Evolutionary conservation across 495 filamentous ascomycete genomes (phyloP).

Genomic region (Penicillium flavigenum): DNA sequence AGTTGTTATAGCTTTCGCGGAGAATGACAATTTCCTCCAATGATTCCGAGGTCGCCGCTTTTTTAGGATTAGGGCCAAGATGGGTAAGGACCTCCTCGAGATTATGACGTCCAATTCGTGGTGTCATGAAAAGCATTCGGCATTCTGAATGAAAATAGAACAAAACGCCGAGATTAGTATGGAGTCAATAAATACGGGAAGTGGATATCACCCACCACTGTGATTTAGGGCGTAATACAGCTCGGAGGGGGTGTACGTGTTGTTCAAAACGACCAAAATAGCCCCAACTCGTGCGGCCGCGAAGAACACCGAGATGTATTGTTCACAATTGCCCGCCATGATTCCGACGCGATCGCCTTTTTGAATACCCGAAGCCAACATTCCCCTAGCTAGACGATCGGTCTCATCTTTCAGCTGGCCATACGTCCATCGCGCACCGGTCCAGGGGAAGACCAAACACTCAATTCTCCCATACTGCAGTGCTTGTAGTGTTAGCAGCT

Average conservation of each 20-base stretch:
- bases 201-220: slow-evolving; percentile 45
- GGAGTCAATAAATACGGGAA: slow-evolving; percentile 7
- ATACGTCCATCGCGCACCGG: slow-evolving; percentile 65
- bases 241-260: slow-evolving; percentile 67
- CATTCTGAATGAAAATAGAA: slow-evolving; percentile 40
- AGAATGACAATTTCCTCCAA: slow-evolving; percentile 56
- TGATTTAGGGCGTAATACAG: slow-evolving; percentile 62
- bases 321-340: slow-evolving; percentile 71
- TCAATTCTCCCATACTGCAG: slow-evolving; percentile 59
- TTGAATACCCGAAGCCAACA: slow-evolving; percentile 59
- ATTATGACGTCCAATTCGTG: slow-evolving; percentile 57
- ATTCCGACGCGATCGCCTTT: slow-evolving; percentile 66
- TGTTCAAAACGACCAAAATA: slow-evolving; percentile 67
- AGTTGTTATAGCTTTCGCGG: slow-evolving; percentile 48
- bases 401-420: slow-evolving; percentile 59
- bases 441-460: slow-evolving; percentile 65
- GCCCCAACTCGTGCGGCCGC: slow-evolving; percentile 64
- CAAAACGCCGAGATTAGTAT: slow-evolving; percentile 7
- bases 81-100: slow-evolving; percentile 53
- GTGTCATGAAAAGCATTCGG: slow-evolving; percentile 63
- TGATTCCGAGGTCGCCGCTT: slow-evolving; percentile 28
- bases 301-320: slow-evolving; percentile 69
- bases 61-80: slow-evolving; percentile 44
- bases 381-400: slow-evolving; percentile 56
- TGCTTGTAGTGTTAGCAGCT: slow-evolving; percentile 61